phyloP scores from a whole-genome alignment of 805 yeast species.

The Candida chilensis region DNA sequence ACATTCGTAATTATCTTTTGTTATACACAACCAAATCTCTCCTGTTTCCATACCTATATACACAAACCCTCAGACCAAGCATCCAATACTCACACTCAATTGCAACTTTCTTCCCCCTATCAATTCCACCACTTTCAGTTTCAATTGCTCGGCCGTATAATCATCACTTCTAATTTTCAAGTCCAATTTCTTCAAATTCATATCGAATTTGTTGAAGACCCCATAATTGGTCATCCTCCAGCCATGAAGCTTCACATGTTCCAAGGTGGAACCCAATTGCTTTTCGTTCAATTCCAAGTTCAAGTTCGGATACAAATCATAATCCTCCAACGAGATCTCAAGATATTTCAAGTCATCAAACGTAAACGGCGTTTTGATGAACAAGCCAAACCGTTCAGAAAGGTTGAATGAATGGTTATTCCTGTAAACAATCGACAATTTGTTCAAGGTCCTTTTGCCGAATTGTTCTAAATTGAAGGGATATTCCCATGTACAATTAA shows the following conservation, averaged over 20 bases:
- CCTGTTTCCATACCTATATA: background rate
- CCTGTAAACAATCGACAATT: slow-evolving; percentile 14
- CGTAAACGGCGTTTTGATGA: slow-evolving; percentile 1
- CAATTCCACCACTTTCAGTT: no score
- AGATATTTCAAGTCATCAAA: background rate
- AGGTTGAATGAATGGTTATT: slow-evolving; percentile 20
- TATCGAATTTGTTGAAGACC: background rate
- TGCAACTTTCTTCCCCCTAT: background rate
- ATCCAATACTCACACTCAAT: background rate
- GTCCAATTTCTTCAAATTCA: no score
- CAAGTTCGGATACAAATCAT: slow-evolving; percentile 3
- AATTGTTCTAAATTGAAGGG: slow-evolving; percentile 36
- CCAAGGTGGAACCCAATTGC: no score
- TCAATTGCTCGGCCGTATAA: no score
- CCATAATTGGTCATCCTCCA: no score
- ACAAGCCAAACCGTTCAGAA: slow-evolving; percentile 21
- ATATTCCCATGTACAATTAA: slow-evolving; percentile 48
- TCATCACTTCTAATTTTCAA: no score
- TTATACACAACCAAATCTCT: background rate
- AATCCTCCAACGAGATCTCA: background rate
- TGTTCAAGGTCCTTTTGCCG: slow-evolving; percentile 16
- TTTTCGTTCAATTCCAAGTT: no score
- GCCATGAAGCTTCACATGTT: no score
- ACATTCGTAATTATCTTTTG: background rate
- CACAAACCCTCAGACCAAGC: background rate